phyloP scores from a whole-genome alignment of 768 basidiomycete genomes.

The Hortiboletus campestris region DNA sequence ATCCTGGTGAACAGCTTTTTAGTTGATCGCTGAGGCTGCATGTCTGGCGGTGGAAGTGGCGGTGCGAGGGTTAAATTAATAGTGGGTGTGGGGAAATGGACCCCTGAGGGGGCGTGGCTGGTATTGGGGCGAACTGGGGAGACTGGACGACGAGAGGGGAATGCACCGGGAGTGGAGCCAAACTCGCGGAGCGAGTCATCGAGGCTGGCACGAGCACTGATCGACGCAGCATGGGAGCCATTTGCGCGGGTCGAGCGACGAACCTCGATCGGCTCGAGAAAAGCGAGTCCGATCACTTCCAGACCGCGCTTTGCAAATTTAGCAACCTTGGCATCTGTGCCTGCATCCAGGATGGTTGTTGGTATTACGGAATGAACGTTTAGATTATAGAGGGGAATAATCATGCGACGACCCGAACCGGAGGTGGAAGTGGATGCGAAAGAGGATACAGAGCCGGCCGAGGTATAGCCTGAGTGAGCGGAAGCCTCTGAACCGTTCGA shows the following conservation, averaged over 20 bases:
- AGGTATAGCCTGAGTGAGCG: constrained; percentile 48
- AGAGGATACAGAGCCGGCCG: constrained; percentile 41
- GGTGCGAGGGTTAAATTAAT: constrained; percentile 18
- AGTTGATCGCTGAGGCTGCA: constrained; percentile 40
- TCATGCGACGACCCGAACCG: constrained; percentile 60
- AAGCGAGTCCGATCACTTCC: constrained; percentile 73
- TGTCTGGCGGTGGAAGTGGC: constrained; percentile 13
- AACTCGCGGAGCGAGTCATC: constrained; percentile 24
- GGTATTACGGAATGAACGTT: constrained; percentile 87
- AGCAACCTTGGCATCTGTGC: constrained; percentile 83
- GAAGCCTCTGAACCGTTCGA: constrained; percentile 53
- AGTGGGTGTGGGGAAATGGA: constrained; percentile 4
- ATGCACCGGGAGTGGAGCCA: constrained; percentile 6
- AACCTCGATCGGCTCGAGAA: constrained; percentile 81
- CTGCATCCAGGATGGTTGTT: constrained; percentile 83
- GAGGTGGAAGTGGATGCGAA: constrained; percentile 42
- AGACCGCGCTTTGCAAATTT: constrained; percentile 70
- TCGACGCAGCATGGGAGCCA: constrained; percentile 6
- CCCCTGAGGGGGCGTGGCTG: not conserved
- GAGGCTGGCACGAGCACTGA: constrained; percentile 31
- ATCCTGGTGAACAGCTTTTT: constrained; percentile 67
- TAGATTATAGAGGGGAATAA: constrained; percentile 84
- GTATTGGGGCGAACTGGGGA: constrained; percentile 10
- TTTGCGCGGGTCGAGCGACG: constrained; percentile 36
- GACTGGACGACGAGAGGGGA: constrained; percentile 7